Evolutionary conservation across 371 early-diverging fungal genomes (phyloP).

Genomic region (Mortierella sp.): DNA sequence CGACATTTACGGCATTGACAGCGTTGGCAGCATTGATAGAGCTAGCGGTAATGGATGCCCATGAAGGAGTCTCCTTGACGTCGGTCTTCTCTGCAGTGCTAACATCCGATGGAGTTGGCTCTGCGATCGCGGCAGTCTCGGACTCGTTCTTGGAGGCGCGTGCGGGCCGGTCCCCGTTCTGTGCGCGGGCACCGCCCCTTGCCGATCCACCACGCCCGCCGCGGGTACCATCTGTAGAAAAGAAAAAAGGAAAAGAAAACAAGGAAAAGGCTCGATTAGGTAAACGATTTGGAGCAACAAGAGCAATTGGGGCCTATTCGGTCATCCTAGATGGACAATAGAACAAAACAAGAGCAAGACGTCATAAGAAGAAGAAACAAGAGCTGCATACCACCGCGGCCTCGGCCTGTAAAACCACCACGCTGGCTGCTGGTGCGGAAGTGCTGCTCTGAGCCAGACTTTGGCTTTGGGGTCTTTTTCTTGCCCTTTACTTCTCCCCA

Average conservation of each 20-base stretch:
- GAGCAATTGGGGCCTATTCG: too few species aligned
- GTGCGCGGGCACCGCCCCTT: conserved; percentile 46
- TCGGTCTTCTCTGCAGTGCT: conserved; percentile 14
- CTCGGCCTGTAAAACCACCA: conserved; percentile 50
- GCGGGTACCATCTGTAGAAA: conserved; percentile 39
- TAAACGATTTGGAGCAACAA: too few species aligned
- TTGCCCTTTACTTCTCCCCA: conserved; percentile 94
- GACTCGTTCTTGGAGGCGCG: conserved; percentile 26
- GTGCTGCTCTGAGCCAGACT: conserved; percentile 52
- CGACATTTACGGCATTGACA: too few species aligned
- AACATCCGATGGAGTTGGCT: conserved; percentile 16
- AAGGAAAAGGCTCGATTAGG: not conserved
- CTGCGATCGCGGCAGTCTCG: not conserved
- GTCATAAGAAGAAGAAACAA: not conserved
- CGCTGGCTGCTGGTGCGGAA: conserved; percentile 50
- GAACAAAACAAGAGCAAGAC: not conserved
- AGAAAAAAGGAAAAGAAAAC: not conserved
- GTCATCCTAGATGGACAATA: too few species aligned
- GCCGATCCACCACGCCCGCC: conserved; percentile 64
- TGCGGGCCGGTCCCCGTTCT: conserved; percentile 26
- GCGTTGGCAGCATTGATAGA: too few species aligned
- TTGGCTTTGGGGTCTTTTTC: conserved; percentile 62
- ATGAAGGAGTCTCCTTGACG: conserved; percentile 22
- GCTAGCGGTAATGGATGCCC: conserved; percentile 33
- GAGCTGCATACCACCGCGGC: conserved; percentile 46